phyloP scores from a whole-genome alignment of 441 rosid genomes.

The Pelargonium fulgidum region DNA sequence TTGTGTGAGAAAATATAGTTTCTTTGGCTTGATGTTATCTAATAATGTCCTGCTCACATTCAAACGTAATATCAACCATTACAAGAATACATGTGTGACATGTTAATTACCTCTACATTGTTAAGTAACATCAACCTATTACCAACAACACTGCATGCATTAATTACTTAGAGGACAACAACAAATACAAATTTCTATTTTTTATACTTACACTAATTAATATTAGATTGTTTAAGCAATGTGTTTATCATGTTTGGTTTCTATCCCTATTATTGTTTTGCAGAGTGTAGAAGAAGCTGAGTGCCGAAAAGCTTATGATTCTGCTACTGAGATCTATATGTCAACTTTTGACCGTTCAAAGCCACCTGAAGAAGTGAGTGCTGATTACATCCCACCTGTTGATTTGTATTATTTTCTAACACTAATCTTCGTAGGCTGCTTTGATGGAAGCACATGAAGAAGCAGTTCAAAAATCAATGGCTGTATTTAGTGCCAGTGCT shows the following conservation, averaged over 20 bases:
- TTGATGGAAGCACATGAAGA: slow-evolving; percentile 89
- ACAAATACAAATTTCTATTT: not conserved
- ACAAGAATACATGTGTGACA: not conserved
- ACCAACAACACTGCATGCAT: not conserved
- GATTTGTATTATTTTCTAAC: slow-evolving; percentile 27
- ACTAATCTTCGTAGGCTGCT: slow-evolving; percentile 44
- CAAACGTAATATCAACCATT: not conserved
- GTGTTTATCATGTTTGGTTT: not conserved
- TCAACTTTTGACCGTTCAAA: slow-evolving; percentile 62
- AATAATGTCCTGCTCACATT: not conserved
- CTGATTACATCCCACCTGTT: slow-evolving; percentile 17
- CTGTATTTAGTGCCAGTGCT: slow-evolving; percentile 59
- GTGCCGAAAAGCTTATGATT: slow-evolving; percentile 82
- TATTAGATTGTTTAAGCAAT: not conserved
- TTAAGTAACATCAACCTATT: too few species aligned
- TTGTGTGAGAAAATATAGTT: not conserved
- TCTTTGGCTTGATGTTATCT: not conserved
- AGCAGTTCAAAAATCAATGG: slow-evolving; percentile 69
- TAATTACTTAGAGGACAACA: not conserved
- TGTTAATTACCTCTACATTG: not conserved
- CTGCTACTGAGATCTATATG: slow-evolving; percentile 65
- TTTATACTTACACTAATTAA: not conserved
- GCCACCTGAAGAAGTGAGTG: slow-evolving; percentile 84
- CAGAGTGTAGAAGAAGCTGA: slow-evolving; percentile 99
- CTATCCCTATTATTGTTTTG: slow-evolving; percentile 16